Conservation (phyloP, 148 eudicot genomes). For the Oxyria digyna region DNA sequence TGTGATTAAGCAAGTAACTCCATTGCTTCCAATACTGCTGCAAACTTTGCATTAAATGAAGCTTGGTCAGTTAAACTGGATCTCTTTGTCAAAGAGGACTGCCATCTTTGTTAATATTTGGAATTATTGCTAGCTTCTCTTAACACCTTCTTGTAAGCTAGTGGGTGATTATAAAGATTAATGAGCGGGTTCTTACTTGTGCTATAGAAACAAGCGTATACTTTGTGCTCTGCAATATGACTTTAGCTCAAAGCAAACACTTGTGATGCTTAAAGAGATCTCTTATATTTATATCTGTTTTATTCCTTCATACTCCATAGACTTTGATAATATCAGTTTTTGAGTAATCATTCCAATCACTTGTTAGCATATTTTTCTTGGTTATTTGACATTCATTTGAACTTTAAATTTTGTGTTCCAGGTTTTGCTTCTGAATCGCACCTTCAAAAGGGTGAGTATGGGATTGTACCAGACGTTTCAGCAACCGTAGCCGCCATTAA, state of each 20-base stretch:
- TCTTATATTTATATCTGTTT: not conserved
- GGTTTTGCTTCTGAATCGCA: conserved; percentile 42
- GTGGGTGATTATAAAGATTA: not conserved
- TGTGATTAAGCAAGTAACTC: not conserved
- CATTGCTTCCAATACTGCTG: not conserved
- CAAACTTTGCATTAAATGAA: not conserved
- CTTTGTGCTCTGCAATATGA: not conserved
- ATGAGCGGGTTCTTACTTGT: not conserved
- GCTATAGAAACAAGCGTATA: not conserved
- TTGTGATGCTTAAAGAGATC: not conserved
- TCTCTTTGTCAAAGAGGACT: too few species aligned
- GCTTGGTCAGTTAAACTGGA: not conserved
- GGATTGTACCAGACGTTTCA: conserved; percentile 26
- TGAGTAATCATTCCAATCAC: not conserved
- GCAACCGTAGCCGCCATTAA: conserved; percentile 57
- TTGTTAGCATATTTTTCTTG: not conserved
- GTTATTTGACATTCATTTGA: not conserved
- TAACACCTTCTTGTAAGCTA: not conserved
- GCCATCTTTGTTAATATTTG: not conserved
- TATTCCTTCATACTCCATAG: not conserved
- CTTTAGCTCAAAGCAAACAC: not conserved
- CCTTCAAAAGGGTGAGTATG: conserved; percentile 22
- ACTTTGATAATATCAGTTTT: not conserved
- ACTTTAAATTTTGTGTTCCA: conserved; percentile 7
- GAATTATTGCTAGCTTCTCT: not conserved